These are phyloP conservation scores for Cercophora sp. DNA, from an alignment of 495 filamentous ascomycete genomes.

Conservation along the genomic window DNA sequence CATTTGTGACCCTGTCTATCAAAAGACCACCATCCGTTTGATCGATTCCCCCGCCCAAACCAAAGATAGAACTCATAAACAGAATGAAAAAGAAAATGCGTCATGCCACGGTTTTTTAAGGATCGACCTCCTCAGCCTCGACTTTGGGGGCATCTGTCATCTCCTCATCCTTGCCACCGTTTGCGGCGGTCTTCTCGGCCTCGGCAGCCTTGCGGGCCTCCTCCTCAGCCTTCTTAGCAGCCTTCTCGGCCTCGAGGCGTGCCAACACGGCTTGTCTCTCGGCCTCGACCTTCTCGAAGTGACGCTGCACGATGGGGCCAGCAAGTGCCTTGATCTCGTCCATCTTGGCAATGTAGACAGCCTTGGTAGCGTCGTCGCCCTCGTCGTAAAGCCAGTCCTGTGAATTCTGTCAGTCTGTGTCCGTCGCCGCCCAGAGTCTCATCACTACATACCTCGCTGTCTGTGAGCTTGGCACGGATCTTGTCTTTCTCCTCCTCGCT, in stretches of 20 bases:
- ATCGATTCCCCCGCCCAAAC: slow-evolving; percentile 2
- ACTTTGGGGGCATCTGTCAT: slow-evolving; percentile 54
- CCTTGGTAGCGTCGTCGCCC: slow-evolving; percentile 92
- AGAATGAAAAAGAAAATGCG: slow-evolving; percentile 11
- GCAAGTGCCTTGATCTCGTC: slow-evolving; percentile 90
- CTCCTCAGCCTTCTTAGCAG: slow-evolving; percentile 72
- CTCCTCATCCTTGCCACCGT: slow-evolving; percentile 45
- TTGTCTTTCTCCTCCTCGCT: slow-evolving; percentile 90
- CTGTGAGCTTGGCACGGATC: slow-evolving; percentile 72
- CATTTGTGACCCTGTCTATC: slow-evolving; percentile 22
- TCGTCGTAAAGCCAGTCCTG: slow-evolving; percentile 99
- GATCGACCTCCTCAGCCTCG: slow-evolving; percentile 37
- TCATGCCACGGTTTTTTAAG: slow-evolving; percentile 14
- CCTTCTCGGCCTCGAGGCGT: slow-evolving; percentile 75
- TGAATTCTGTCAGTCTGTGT: slow-evolving; percentile 9
- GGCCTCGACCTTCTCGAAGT: slow-evolving; percentile 89
- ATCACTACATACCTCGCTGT: slow-evolving; percentile 67
- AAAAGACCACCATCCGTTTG: slow-evolving; percentile 20
- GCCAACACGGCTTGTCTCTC: slow-evolving; percentile 76
- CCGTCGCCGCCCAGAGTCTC: neutral
- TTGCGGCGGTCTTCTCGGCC: slow-evolving; percentile 37
- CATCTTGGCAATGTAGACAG: slow-evolving; percentile 86
- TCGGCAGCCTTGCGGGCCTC: slow-evolving; percentile 50
- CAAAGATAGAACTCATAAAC: slow-evolving; percentile 8
- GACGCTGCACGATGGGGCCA: slow-evolving; percentile 88